Evolutionary conservation across 2,329 filamentous ascomycete species (phyloP).

Genomic region (Trichoderma hamatum): DNA sequence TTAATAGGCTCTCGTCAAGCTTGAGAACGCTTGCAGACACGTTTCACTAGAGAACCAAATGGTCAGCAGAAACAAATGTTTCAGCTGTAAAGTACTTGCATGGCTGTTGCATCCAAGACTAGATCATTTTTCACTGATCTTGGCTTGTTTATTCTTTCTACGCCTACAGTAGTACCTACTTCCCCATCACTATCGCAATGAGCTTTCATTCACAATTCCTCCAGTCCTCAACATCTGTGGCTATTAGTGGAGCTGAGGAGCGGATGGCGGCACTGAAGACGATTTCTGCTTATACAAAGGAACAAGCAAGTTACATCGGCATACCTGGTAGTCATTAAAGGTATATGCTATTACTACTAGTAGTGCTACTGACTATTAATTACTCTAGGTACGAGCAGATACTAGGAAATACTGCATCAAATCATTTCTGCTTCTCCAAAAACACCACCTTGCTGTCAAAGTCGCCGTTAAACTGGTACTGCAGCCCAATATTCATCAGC

Average conservation of each 20-base stretch:
- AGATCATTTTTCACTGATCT: no score
- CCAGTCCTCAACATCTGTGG: no score
- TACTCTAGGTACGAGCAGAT: neutral
- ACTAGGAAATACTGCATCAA: neutral
- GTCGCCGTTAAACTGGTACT: slow-evolving; percentile 54
- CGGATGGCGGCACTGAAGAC: no score
- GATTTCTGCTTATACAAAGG: no score
- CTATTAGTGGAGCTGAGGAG: no score
- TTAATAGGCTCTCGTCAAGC: no score
- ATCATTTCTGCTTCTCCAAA: slow-evolving; percentile 46
- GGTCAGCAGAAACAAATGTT: neutral
- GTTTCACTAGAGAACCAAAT: neutral
- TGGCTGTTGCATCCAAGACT: neutral
- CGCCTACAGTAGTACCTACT: no score
- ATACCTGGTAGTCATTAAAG: neutral
- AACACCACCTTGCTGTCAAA: slow-evolving; percentile 62
- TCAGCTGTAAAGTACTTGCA: neutral
- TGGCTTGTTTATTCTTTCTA: no score
- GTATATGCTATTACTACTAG: neutral
- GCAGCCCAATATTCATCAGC: slow-evolving; percentile 64
- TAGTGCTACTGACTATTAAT: neutral
- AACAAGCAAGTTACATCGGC: no score
- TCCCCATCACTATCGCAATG: no score
- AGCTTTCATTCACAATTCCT: no score
- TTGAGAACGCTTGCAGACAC: neutral